Base-by-base conservation (phyloP, 2,329 filamentous ascomycete genomes). In the Triangularia setosa region DNA sequence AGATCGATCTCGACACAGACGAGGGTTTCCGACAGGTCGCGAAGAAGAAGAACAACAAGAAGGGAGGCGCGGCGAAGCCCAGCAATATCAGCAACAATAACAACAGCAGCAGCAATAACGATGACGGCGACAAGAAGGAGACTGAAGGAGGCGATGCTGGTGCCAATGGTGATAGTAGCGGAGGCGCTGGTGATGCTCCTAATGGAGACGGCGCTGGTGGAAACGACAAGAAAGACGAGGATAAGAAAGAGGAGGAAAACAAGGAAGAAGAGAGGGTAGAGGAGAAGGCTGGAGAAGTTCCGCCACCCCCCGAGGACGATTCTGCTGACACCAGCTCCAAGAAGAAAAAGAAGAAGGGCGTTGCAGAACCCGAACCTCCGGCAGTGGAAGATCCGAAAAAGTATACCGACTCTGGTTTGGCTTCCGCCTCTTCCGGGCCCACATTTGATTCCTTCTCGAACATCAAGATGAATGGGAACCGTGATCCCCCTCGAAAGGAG, bases 391-490 rank as follows among this genome's bases (percentile, higher is more conserved):
- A 69, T 14, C 18, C 57, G 18, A 69, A 71, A 48, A 69, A 71
- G 48, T 55, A 33, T 4, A 58, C 68, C 30, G 68, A 69, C 25
- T 71, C 71, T 48, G 40, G 40, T 3, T 21, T 48, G 11, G 40
- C 40, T 18, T 4, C 40, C 40, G 40, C 40, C n/a, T 48, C 40
- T 9, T 18, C 40, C 8, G 69, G 68, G 4, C 58, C 72, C 23
- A 81, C 80, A 57, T 77, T 81, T 53, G 83, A 84, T 63, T 77
- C 81, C n/a, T 91, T 91, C 69, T 82, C 90, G 54, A 88, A 91
- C 27, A 86, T 92, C 68, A 90, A 86, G 70, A 75, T 92, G 25
- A 83, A 87, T 68, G 87, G 89, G 63, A 80, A 48, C n/a, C 78
- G n/a, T 84, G 86, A 1, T 84, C 85, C 30, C 2, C 27, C 27